Conservation (phyloP, 305 asterid genomes). For the Ilex paraguariensis region DNA sequence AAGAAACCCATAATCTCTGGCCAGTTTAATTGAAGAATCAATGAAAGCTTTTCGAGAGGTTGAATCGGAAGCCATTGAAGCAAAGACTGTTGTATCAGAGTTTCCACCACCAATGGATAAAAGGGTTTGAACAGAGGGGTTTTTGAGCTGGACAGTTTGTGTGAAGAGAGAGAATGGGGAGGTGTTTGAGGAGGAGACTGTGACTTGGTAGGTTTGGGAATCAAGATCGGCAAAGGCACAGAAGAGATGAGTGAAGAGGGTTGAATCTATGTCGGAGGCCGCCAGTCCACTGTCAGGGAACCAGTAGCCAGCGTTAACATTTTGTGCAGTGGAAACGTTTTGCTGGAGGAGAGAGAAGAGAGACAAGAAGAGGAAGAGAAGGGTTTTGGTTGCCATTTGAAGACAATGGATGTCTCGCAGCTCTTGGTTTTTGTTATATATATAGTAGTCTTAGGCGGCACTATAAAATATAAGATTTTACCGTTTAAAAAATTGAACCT, state of each 20-base stretch:
- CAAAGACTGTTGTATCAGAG: background rate
- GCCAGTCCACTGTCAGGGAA: too few relatives aligned
- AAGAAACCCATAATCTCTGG: constrained; percentile 19
- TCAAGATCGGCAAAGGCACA: constrained; percentile 39
- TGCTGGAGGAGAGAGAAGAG: constrained; percentile 9
- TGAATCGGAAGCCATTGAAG: constrained; percentile 23
- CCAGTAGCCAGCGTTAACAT: constrained; percentile 23
- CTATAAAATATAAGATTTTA: too few relatives aligned
- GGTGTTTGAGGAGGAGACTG: constrained; percentile 23
- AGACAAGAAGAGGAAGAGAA: constrained; percentile 6
- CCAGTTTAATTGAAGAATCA: constrained; percentile 31
- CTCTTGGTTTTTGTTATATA: too few relatives aligned
- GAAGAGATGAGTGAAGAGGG: too few relatives aligned
- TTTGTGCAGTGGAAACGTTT: constrained; percentile 21
- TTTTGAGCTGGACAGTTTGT: constrained; percentile 14
- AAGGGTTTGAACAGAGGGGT: constrained; percentile 27
- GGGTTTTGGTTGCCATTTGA: constrained; percentile 23
- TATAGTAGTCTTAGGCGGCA: too few relatives aligned
- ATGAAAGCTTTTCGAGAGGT: constrained; percentile 25
- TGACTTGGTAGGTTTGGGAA: constrained; percentile 17
- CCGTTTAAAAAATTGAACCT: too few relatives aligned
- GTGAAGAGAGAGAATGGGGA: constrained; percentile 34
- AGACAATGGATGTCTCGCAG: too few relatives aligned
- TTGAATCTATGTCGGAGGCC: too few relatives aligned
- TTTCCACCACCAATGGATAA: constrained; percentile 38